These are phyloP conservation scores for Agrocybe praecox DNA, from an alignment of 768 basidiomycete species.

Conservation along the genomic window DNA sequence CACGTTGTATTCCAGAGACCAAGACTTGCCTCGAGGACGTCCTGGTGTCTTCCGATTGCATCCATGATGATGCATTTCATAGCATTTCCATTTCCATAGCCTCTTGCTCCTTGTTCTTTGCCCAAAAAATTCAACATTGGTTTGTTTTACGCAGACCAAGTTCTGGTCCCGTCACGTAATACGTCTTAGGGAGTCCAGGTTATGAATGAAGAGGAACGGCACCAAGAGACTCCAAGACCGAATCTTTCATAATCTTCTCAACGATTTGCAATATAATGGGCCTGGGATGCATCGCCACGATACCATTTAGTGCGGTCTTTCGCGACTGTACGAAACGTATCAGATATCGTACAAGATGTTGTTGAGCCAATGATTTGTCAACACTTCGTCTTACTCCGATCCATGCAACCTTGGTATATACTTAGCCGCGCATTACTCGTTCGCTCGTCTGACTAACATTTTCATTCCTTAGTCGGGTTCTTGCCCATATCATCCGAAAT, in stretches of 20 bases:
- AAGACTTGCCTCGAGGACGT: conserved; percentile 27
- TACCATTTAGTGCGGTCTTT: not conserved
- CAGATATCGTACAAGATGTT: not conserved
- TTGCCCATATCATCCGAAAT: conserved; percentile 8
- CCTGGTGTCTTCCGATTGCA: conserved; percentile 14
- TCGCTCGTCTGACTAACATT: not conserved
- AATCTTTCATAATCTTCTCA: not conserved
- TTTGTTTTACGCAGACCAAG: not conserved
- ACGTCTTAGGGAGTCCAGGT: not conserved
- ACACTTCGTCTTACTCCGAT: not conserved
- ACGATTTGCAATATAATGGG: not conserved
- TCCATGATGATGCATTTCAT: conserved; percentile 14
- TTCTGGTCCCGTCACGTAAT: not conserved
- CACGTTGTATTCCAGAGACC: conserved; percentile 24
- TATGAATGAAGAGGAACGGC: not conserved
- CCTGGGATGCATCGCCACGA: not conserved
- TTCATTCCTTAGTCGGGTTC: not conserved
- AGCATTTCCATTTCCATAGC: conserved; percentile 23
- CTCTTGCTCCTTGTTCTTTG: conserved; percentile 11
- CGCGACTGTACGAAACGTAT: not conserved
- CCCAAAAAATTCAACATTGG: conserved; percentile 10
- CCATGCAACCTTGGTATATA: not conserved
- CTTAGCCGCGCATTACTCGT: not conserved
- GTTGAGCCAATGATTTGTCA: not conserved
- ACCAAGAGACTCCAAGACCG: not conserved